These are phyloP conservation scores for Globisporangium heterothallicum DNA, from an alignment of 352 stramenopile species.

Conservation along the genomic window DNA sequence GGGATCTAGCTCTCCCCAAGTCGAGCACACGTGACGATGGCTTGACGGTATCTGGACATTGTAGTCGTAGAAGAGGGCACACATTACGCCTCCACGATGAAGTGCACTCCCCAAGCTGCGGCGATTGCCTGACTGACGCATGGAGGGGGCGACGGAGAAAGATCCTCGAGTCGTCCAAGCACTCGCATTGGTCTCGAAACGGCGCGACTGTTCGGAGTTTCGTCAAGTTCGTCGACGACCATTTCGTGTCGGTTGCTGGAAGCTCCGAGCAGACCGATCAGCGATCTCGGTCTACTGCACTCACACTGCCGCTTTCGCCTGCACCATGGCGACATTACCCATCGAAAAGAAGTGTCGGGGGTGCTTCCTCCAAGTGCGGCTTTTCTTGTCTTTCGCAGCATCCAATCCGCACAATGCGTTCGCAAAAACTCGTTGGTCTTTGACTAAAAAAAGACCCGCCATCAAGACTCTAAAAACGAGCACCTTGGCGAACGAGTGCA, in stretches of 20 bases:
- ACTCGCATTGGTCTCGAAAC: background rate
- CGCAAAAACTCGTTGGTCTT: background rate
- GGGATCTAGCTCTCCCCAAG: slow-evolving; percentile 81
- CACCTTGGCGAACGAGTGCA: background rate
- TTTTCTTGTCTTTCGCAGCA: too few species aligned
- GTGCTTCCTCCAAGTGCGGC: background rate
- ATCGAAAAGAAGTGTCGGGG: too few species aligned
- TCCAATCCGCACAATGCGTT: background rate
- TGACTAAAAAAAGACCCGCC: background rate
- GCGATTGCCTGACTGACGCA: background rate
- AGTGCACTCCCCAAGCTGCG: too few species aligned
- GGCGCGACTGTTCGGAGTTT: slow-evolving; percentile 1
- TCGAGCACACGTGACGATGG: slow-evolving; percentile 62
- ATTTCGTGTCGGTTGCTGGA: too few species aligned
- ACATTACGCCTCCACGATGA: too few species aligned
- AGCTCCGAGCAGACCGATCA: too few species aligned
- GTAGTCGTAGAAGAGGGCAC: slow-evolving; percentile 83
- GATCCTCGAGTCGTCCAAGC: background rate
- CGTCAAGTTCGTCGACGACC: background rate
- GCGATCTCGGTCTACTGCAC: too few species aligned
- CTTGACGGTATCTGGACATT: slow-evolving; percentile 58
- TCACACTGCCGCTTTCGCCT: too few species aligned
- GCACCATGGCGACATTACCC: too few species aligned
- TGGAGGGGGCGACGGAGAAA: background rate
- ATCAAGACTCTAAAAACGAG: background rate